These are phyloP conservation scores for Lachancea mirantina DNA, from an alignment of 805 yeast species.

Conservation along the genomic window DNA sequence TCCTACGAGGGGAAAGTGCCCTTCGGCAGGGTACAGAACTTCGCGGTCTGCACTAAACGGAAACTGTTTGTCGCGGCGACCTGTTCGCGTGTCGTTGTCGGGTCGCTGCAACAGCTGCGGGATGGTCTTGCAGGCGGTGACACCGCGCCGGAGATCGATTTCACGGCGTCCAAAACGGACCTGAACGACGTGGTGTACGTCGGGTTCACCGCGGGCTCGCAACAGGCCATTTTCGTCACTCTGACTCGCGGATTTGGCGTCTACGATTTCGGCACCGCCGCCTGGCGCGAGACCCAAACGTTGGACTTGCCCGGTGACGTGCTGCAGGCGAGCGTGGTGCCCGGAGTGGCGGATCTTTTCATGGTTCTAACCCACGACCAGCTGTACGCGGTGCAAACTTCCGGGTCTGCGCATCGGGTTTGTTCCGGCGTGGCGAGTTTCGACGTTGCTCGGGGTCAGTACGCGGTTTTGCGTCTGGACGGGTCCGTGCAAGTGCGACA, in stretches of 20 bases:
- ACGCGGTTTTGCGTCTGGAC: conserved; percentile 1
- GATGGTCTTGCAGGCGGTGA: not conserved
- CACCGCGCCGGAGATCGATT: not conserved
- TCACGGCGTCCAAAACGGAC: not conserved
- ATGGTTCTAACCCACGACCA: not conserved
- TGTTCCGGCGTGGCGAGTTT: conserved; percentile 1
- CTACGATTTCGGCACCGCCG: not conserved
- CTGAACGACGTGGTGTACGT: conserved; percentile 5
- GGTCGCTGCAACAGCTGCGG: conserved; percentile 30
- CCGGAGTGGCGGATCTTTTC: conserved; percentile 1
- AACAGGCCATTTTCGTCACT: not conserved
- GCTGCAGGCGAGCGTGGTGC: not conserved
- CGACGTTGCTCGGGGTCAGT: conserved; percentile 1
- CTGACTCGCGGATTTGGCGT: not conserved
- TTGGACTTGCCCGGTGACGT: not conserved
- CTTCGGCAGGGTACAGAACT: conserved; percentile 31
- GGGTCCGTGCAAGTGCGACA: conserved; percentile 5
- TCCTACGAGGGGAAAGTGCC: conserved; percentile 32
- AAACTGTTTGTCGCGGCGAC: conserved; percentile 36
- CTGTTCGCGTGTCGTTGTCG: conserved; percentile 31
- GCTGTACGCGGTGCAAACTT: not conserved
- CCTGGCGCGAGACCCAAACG: too few species aligned
- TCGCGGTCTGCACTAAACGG: conserved; percentile 32
- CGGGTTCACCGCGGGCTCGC: not conserved
- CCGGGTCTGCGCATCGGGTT: not conserved